Evolutionary conservation across 495 filamentous ascomycete genomes (phyloP), one percentile per base, ranked within the genome.

Genomic region (Antarctomyces pellizariae): DNA sequence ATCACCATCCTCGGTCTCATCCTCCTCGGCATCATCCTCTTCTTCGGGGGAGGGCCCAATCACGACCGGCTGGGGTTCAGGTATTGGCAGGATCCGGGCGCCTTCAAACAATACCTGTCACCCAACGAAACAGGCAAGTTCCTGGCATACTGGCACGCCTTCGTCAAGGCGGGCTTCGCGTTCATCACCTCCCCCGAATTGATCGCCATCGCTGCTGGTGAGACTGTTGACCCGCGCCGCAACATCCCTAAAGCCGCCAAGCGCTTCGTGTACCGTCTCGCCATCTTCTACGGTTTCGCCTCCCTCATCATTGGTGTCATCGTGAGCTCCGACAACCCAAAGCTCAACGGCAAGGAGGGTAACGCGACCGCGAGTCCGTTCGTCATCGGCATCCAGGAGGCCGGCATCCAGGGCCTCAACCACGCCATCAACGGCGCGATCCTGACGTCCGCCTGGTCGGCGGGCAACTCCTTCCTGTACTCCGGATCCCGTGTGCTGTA

Each of bases 71-170:
- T 39, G 10, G 80, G 80, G 4, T 86, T 86, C 44, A 54, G 62
- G 17, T 79, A 71, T 50, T 89, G 77, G 77, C 55, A 59, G n/a
- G 34, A 68, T 9, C 78, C 77, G 5, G 78, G 73, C 3, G 45
- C 49, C 7, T 43, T 41, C 5, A 50, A 45, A 19, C 42, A 32
- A 1, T 54, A 43, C 18, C 36, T 52, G 5, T 36, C 18, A n/a
- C 16, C 21, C 11, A 52, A 53, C 11, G 31, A 44, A 24, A 42
- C 36, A 5, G 53, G 54, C 1, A 35, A 49, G 0, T 53, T 54
- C 39, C 26, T 52, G 2, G 50, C 47, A 2, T 39, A 54, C 23
- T 31, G 47, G 5, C 34, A 34, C 4, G 48, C 46, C 14, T 45
- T 61, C 7, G 54, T 62, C 5, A 44, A 54, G 20, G 50, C 50